phyloP scores from a whole-genome alignment of 2,329 filamentous ascomycete genomes.

The Hypocreales sp. region DNA sequence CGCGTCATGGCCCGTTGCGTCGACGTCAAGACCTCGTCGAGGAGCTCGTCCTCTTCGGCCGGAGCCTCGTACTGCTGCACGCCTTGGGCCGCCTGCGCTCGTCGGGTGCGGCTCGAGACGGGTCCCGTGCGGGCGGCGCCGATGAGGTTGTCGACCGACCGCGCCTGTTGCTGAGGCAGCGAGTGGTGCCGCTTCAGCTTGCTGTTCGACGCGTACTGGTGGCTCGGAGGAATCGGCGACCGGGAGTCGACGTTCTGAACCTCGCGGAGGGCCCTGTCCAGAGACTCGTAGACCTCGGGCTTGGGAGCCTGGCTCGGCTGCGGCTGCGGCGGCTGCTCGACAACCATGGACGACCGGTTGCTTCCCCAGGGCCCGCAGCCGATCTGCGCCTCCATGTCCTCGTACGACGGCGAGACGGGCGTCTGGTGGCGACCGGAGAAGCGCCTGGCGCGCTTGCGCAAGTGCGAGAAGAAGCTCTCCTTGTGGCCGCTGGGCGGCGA shows the following conservation, averaged over 20 bases:
- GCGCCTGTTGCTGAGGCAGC: slow-evolving; percentile 44
- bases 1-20: slow-evolving; percentile 61
- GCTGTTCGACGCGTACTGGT: slow-evolving; percentile 30
- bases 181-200: slow-evolving; percentile 51
- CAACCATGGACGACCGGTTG: slow-evolving; percentile 70
- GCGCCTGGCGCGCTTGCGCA: slow-evolving; percentile 81
- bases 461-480: slow-evolving; percentile 95
- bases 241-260: slow-evolving; percentile 34
- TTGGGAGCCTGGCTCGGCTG: slow-evolving; percentile 33
- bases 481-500: slow-evolving; percentile 71
- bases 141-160: slow-evolving; percentile 48
- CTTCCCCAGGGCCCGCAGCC: slow-evolving; percentile 81
- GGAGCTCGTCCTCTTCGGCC: slow-evolving; percentile 88
- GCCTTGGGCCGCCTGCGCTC: slow-evolving; percentile 58
- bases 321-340: slow-evolving; percentile 47
- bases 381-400: slow-evolving; percentile 85
- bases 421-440: slow-evolving; percentile 84
- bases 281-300: slow-evolving; percentile 41
- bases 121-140: slow-evolving; percentile 43
- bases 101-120: slow-evolving; percentile 64
- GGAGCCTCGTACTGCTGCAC: slow-evolving; percentile 83
- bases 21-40: slow-evolving; percentile 75
- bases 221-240: slow-evolving; percentile 34
- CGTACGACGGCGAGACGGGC: slow-evolving; percentile 60
- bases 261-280: slow-evolving; percentile 42